A percentile compares a stretch with the other conserved stretches of the same genome.
These are phyloP conservation scores for Gnomoniopsis smithogilvyi DNA, from an alignment of 2,329 filamentous ascomycete species.

Conservation along the genomic window DNA sequence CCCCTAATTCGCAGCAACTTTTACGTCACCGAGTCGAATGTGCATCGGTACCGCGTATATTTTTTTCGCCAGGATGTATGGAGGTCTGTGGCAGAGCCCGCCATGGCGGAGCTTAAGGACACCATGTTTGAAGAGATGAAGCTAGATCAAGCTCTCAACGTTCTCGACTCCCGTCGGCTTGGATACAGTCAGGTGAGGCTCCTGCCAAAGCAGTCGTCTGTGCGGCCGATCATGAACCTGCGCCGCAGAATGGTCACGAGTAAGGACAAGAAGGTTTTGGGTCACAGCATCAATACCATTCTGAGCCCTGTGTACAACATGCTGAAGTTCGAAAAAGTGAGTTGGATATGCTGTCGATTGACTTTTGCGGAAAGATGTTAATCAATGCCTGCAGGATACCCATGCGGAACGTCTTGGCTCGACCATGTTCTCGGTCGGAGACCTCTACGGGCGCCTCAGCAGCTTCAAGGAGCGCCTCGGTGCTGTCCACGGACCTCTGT, in stretches of 20 bases:
- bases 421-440: slow-evolving; percentile 75
- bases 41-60: slow-evolving; percentile 76
- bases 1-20: slow-evolving; percentile 86
- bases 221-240: slow-evolving; percentile 87
- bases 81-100: slow-evolving; percentile 71
- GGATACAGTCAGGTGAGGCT: slow-evolving; percentile 78
- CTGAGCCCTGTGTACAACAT: slow-evolving; percentile 69
- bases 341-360: background rate
- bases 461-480: slow-evolving; percentile 58
- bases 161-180: slow-evolving; percentile 61
- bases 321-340: slow-evolving; percentile 74
- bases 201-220: slow-evolving; percentile 72
- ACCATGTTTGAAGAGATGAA: slow-evolving; percentile 79
- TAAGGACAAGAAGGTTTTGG: slow-evolving; percentile 52
- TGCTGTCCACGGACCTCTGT: slow-evolving; percentile 48
- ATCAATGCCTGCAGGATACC: slow-evolving; percentile 31
- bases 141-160: slow-evolving; percentile 48
- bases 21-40: slow-evolving; percentile 87
- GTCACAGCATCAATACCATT: slow-evolving; percentile 63
- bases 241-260: slow-evolving; percentile 55
- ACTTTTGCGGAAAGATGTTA: background rate
- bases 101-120: slow-evolving; percentile 62
- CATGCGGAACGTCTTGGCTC: slow-evolving; percentile 67
- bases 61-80: slow-evolving; percentile 96
- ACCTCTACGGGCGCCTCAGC: slow-evolving; percentile 73